Evolutionary conservation across 306 rosid species (phyloP).

Genomic region (Senna tora): DNA sequence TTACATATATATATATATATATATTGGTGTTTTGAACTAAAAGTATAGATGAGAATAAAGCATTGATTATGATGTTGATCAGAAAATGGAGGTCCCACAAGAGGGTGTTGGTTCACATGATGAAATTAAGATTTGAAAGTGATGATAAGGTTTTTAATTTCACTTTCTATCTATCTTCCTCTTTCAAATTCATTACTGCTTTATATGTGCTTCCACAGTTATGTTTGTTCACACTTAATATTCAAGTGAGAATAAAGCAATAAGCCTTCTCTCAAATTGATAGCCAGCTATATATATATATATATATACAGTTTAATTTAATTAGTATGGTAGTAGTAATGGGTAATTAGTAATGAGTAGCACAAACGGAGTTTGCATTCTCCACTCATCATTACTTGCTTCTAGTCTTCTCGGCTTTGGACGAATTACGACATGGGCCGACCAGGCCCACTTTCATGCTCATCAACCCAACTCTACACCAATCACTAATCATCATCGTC

Average conservation of each 20-base stretch:
- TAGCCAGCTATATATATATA: not conserved
- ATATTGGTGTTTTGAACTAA: too few relatives aligned
- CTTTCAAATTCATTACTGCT: not conserved
- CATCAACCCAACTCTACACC: too few relatives aligned
- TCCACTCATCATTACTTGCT: too few relatives aligned
- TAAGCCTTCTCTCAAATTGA: not conserved
- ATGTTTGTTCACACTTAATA: constrained; percentile 17
- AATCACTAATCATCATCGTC: too few relatives aligned
- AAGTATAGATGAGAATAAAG: too few relatives aligned
- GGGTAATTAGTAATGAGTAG: too few relatives aligned
- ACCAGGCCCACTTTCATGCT: too few relatives aligned
- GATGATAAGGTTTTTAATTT: constrained; percentile 36
- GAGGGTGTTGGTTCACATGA: constrained; percentile 43
- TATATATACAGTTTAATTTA: too few relatives aligned
- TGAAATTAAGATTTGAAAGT: constrained; percentile 39
- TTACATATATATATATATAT: not conserved
- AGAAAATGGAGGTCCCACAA: constrained; percentile 61
- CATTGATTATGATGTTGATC: constrained; percentile 41
- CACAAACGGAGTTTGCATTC: constrained; percentile 8
- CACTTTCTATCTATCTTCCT: not conserved
- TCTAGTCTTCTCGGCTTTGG: too few relatives aligned
- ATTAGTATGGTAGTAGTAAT: too few relatives aligned
- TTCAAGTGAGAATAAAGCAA: constrained; percentile 52
- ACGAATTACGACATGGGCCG: too few relatives aligned
- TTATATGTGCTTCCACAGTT: too few relatives aligned